Base-by-base conservation (phyloP, 768 basidiomycete species). In the Leccinum ochraceum region DNA sequence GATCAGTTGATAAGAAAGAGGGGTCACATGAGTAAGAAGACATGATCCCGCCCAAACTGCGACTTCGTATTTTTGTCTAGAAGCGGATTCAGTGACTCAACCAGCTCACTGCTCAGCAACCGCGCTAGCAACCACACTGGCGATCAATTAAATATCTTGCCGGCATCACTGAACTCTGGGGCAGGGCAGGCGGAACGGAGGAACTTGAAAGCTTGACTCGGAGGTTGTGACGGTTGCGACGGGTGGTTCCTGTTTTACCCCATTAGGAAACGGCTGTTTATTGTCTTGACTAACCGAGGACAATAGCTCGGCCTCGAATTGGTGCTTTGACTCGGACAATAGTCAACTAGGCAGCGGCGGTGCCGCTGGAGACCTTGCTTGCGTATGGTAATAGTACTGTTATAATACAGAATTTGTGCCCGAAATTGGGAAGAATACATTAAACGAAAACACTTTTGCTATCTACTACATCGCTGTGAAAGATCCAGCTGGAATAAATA, bases 271-370 rank as follows among this genome's bases (percentile, higher is more conserved):
- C 1, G 16, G 13, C 8, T 6, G 39, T 14, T 50, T 69, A 68
- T 69, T 69, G 67, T 69, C 44, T 46, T 36, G 36, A 36, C 20
- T 39, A 56, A 39, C 56, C 58, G 54, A 61, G 59, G 55, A 69
- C 70, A n/a, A n/a, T n/a, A n/a, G n/a, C n/a, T n/a, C n/a, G n/a
- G n/a, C n/a, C n/a, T n/a, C n/a, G n/a, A n/a, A n/a, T n/a, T n/a
- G n/a, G n/a, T n/a, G n/a, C n/a, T n/a, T n/a, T n/a, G n/a, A n/a
- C n/a, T n/a, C n/a, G n/a, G n/a, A n/a, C n/a, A n/a, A n/a, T n/a
- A n/a, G n/a, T n/a, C n/a, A n/a, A 22, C 22, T 22, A 22, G 22
- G 22, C 22, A 22, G 22, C 22, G 22, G 22, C 22, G 22, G 22
- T 22, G 22, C 22, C 22, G 22, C 22, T 22, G 22, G 2, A 22